phyloP scores from a whole-genome alignment of 257 asterid species.

The Nicotiana otophora region DNA sequence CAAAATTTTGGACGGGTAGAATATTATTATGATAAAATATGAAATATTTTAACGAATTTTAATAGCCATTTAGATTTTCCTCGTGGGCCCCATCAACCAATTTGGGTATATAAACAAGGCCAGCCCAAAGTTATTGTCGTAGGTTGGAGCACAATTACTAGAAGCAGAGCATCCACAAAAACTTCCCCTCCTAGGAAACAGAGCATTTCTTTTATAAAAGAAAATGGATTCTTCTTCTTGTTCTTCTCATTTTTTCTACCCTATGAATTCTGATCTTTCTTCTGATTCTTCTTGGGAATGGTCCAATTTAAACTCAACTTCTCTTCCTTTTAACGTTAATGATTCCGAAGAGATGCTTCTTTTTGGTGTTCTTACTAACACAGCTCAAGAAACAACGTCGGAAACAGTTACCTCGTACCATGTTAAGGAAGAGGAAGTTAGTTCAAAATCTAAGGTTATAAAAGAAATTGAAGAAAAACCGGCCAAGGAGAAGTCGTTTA shows the following conservation, averaged over 20 bases:
- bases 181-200: not conserved
- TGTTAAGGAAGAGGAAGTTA: constrained; percentile 39
- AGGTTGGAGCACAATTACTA: not conserved
- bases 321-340: constrained; percentile 40
- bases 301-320: constrained; percentile 6
- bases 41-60: not conserved
- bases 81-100: not conserved
- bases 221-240: constrained; percentile 23
- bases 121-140: not conserved
- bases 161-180: not conserved
- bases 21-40: too few relatives aligned
- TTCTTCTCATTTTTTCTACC: constrained; percentile 13
- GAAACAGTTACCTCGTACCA: constrained; percentile 33
- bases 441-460: constrained; percentile 20
- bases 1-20: too few relatives aligned
- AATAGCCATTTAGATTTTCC: not conserved
- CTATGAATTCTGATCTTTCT: constrained; percentile 21
- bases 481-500: constrained; percentile 30
- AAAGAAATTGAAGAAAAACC: not conserved
- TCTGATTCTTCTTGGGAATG: constrained; percentile 22
- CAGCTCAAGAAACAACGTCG: constrained; percentile 27
- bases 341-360: constrained; percentile 53
- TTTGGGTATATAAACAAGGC: constrained; percentile 22
- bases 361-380: constrained; percentile 30
- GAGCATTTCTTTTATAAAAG: not conserved